phyloP scores from a whole-genome alignment of 2,329 filamentous ascomycete species.

The Bisporella sp. region DNA sequence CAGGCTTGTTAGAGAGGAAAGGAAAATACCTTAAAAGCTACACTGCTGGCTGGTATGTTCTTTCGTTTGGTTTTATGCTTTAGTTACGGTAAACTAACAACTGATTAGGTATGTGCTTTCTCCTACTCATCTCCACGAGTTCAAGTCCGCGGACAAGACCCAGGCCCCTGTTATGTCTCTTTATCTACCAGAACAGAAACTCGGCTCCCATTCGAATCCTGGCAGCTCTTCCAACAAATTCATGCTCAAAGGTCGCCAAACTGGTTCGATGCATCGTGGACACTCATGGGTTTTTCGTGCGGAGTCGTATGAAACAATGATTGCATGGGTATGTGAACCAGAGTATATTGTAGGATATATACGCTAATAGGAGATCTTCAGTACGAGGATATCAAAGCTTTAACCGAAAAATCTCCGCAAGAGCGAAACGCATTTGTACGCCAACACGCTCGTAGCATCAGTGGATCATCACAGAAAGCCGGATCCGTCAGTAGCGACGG shows the following conservation, averaged over 20 bases:
- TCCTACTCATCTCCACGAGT: conserved; percentile 94
- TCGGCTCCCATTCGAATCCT: conserved; percentile 81
- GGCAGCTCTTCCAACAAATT: conserved; percentile 92
- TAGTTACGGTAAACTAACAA: background rate
- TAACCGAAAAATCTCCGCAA: conserved; percentile 84
- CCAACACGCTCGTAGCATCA: conserved; percentile 71
- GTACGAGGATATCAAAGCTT: conserved; percentile 84
- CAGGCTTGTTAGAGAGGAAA: conserved; percentile 91
- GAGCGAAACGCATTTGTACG: conserved; percentile 84
- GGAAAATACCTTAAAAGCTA: conserved; percentile 93
- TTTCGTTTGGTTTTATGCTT: background rate
- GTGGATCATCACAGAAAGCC: conserved; percentile 54
- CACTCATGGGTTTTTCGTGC: conserved; percentile 68
- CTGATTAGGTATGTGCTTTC: conserved; percentile 79
- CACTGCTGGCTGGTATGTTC: conserved; percentile 63
- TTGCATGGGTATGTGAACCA: conserved; percentile 60
- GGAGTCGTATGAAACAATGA: conserved; percentile 84
- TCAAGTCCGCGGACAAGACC: conserved; percentile 93
- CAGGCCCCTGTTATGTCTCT: conserved; percentile 94
- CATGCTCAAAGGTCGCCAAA: conserved; percentile 92
- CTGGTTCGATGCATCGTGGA: conserved; percentile 81
- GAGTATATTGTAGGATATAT: background rate
- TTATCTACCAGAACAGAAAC: conserved; percentile 88
- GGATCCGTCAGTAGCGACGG: conserved; percentile 67
- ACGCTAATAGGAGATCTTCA: background rate